Conservation (phyloP, 306 rosid genomes). For the Purshia tridentata region DNA sequence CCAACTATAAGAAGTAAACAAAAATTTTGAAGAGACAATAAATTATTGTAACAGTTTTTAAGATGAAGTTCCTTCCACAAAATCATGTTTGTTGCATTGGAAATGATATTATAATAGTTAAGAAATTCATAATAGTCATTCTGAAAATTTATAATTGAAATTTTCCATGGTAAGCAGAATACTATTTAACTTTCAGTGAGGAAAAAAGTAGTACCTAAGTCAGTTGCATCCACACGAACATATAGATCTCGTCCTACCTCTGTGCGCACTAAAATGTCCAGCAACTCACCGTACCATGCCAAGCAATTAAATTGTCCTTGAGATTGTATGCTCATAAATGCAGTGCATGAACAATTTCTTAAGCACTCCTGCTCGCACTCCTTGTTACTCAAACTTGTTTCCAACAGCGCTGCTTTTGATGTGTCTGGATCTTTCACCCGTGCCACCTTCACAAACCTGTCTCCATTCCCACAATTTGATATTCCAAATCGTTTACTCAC, state of each 20-base stretch:
- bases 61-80: neutral
- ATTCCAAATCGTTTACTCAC: conserved; percentile 24
- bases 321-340: conserved; percentile 23
- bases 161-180: neutral
- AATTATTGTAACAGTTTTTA: neutral
- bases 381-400: conserved; percentile 5
- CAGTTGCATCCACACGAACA: conserved; percentile 38
- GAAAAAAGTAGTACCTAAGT: conserved; percentile 6
- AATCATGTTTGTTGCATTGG: neutral
- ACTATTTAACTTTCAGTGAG: too few species aligned
- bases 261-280: conserved; percentile 29
- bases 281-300: conserved; percentile 44
- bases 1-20: too few species aligned
- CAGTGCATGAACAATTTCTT: conserved; percentile 49
- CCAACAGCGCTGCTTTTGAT: conserved; percentile 15
- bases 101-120: neutral
- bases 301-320: conserved; percentile 32
- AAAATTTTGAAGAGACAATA: neutral
- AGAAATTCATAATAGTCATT: neutral
- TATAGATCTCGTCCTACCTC: conserved; percentile 36
- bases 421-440: conserved; percentile 47
- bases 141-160: neutral
- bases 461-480: conserved; percentile 39
- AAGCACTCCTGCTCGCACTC: conserved; percentile 39
- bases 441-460: conserved; percentile 44